Evolutionary conservation across 2,329 filamentous ascomycete genomes (phyloP).

Genomic region (Aspergillus carbonarius): DNA sequence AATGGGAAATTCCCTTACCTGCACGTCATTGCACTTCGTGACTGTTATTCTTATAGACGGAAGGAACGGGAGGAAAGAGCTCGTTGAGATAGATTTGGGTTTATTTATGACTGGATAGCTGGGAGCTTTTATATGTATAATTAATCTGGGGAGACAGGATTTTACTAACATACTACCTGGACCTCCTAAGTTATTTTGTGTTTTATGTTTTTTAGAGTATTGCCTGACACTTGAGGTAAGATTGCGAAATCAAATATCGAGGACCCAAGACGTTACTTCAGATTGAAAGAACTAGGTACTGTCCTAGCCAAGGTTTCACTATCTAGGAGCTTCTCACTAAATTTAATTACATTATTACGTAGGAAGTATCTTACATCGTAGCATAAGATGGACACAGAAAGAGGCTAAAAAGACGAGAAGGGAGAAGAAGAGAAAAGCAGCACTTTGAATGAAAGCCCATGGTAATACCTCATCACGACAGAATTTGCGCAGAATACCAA

Average conservation of each 20-base stretch:
- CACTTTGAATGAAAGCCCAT: not conserved
- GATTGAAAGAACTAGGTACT: no score
- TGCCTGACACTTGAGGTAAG: no score
- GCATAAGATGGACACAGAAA: not conserved
- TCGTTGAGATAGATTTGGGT: not conserved
- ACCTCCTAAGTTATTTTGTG: no score
- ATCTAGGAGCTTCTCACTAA: not conserved
- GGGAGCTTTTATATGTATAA: no score
- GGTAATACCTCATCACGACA: not conserved
- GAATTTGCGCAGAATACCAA: not conserved
- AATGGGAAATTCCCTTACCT: no score
- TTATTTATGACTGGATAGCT: not conserved
- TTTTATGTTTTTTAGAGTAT: no score
- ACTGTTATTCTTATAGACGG: not conserved
- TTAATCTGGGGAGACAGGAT: no score
- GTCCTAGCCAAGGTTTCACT: no score
- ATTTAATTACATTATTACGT: conserved; percentile 1
- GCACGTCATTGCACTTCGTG: no score
- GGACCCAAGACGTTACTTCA: no score
- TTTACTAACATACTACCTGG: no score
- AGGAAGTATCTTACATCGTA: not conserved
- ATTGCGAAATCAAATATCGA: no score
- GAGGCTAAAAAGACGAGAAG: not conserved
- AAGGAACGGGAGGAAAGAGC: not conserved
- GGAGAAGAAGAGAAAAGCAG: not conserved